These are phyloP conservation scores for Trichoderma sp. DNA, from an alignment of 2,329 filamentous ascomycete genomes.

Conservation along the genomic window DNA sequence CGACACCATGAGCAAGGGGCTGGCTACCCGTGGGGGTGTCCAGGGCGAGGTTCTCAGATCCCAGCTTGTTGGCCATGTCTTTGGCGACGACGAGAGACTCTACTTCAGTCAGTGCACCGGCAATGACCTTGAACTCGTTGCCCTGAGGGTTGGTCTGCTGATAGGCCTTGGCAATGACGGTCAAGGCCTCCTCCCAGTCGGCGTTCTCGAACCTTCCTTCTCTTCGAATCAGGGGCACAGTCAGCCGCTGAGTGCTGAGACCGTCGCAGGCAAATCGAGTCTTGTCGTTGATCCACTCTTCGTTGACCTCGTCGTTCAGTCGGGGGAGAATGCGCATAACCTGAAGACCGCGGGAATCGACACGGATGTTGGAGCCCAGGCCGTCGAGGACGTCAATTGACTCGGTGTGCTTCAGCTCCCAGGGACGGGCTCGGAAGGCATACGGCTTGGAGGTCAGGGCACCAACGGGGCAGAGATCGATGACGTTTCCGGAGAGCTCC, in stretches of 20 bases:
- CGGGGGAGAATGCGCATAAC: constrained; percentile 93
- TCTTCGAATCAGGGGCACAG: constrained; percentile 84
- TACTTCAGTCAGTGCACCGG: constrained; percentile 86
- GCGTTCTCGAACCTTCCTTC: constrained; percentile 90
- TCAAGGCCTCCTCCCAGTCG: constrained; percentile 93
- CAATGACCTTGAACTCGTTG: constrained; percentile 94
- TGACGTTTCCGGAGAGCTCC: constrained; percentile 95
- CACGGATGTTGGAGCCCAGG: constrained; percentile 89
- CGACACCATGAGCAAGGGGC: constrained; percentile 88
- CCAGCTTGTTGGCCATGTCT: constrained; percentile 93
- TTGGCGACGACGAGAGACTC: constrained; percentile 96
- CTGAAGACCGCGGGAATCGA: constrained; percentile 90
- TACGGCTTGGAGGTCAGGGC: constrained; percentile 97
- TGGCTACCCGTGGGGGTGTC: constrained; percentile 83
- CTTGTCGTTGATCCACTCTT: constrained; percentile 99
- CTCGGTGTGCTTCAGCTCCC: constrained; percentile 96
- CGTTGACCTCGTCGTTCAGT: constrained; percentile 96
- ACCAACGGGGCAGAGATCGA: constrained; percentile 96
- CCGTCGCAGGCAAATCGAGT: constrained; percentile 95
- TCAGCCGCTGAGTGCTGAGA: constrained; percentile 92
- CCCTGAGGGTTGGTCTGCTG: constrained; percentile 77
- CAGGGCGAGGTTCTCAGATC: constrained; percentile 91
- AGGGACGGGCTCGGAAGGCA: constrained; percentile 92
- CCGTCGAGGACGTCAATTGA: constrained; percentile 93
- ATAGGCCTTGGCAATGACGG: constrained; percentile 81